Base-by-base conservation (phyloP, 108 stramenopile species). In the Skeletonema costatum region DNA sequence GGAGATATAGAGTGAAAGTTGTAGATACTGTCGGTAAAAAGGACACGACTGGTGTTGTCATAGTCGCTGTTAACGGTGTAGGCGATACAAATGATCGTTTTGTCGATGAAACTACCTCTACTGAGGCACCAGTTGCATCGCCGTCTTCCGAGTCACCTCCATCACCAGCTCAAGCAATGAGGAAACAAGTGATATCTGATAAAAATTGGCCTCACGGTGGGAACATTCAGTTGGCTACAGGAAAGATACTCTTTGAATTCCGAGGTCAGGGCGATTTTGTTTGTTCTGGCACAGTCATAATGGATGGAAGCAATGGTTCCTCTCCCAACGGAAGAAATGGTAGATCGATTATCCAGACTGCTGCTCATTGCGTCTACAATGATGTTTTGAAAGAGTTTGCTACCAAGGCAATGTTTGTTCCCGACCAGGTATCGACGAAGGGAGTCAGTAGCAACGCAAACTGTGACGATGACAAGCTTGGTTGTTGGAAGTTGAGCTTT, bases 351-450 rank as follows among this genome's bases (percentile, higher is more conserved):
- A 51, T 81, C 3, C 64, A 67, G 64, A 81, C 80, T 35, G 80
- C 80, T 14, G 80, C 80, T n/a, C 80, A 81, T 58, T 81, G 80
- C 56, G 80, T 71, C 1, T 81, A 81, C 51, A 72, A 76, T 17
- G 80, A 81, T 66, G 62, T 59, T 1, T 33, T 77, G 58, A 77
- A 77, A 65, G 72, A 60, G 38, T 81, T 81, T 42, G 80, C 80
- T 1, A 77, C 51, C 11, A 71, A 50, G 44, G 80, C 76, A 16
- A 38, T 76, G 19, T 76, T 76, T 36, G 69, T 66, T 50, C 66
- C 66, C 13, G 39, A 66, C 60, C 60, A 62, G 62, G 73, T 58
- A 16, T 41, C 46, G 13, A 74, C 73, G 3, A 48, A 53, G 7
- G 73, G 64, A 38, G 38, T 25, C 32, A 51, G 51, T 14, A 66